Conservation (phyloP, 78 protist genomes). For the Goniomonas avonlea region DNA sequence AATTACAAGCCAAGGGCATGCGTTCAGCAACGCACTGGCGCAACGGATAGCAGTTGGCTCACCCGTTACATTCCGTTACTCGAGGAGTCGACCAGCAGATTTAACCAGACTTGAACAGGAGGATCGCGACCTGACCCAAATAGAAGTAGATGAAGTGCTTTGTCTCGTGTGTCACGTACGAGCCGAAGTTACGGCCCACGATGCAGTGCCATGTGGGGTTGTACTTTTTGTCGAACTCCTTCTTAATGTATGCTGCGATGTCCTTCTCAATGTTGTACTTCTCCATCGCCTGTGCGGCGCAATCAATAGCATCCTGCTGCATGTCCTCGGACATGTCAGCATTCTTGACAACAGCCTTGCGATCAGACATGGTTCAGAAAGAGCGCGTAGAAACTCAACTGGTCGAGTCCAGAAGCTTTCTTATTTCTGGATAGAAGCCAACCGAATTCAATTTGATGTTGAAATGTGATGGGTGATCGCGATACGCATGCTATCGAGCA, state of each 20-base stretch:
- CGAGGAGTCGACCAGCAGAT: neutral
- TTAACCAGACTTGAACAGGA: constrained; percentile 85
- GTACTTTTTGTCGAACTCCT: constrained; percentile 94
- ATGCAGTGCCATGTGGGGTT: constrained; percentile 94
- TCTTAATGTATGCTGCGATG: constrained; percentile 93
- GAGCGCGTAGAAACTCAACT: too few species aligned
- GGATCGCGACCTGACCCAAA: constrained; percentile 88
- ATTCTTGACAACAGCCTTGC: constrained; percentile 59
- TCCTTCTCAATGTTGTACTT: constrained; percentile 92
- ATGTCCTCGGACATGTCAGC: constrained; percentile 91
- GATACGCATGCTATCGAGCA: too few species aligned
- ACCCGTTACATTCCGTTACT: too few species aligned
- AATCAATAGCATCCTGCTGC: constrained; percentile 91
- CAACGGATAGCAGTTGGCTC: too few species aligned
- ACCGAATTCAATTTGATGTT: too few species aligned
- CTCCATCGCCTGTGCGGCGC: constrained; percentile 69
- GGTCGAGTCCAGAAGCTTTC: too few species aligned
- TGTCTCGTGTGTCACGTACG: constrained; percentile 96
- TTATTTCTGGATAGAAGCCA: too few species aligned
- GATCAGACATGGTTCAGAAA: constrained; percentile 13
- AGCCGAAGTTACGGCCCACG: constrained; percentile 97
- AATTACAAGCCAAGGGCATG: too few species aligned
- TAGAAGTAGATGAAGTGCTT: constrained; percentile 96
- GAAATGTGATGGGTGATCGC: too few species aligned
- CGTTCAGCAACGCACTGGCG: too few species aligned